Base-by-base conservation (phyloP, 192 early-diverging fungal species). In the Cladochytrium replicatum region DNA sequence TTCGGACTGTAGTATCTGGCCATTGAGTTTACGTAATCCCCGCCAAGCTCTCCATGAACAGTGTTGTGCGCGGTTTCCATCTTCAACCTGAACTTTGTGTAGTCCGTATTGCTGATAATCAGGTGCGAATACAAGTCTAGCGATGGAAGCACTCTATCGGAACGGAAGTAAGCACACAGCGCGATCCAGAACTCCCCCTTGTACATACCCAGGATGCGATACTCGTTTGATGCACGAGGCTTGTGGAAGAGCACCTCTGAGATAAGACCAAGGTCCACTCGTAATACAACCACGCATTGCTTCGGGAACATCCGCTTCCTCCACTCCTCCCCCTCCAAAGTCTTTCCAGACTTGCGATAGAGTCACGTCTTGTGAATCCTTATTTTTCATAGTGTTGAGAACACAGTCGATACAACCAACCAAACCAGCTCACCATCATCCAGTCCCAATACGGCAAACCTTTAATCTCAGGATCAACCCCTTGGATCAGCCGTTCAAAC, bases 391-490 rank as follows among this genome's bases (percentile, higher is more conserved):
- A n/a, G n/a, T n/a, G n/a, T n/a, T n/a, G n/a, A n/a, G n/a, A n/a
- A n/a, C n/a, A n/a, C n/a, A n/a, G n/a, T n/a, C n/a, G n/a, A n/a
- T n/a, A n/a, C n/a, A n/a, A n/a, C n/a, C n/a, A n/a, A n/a, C n/a
- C n/a, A n/a, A n/a, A n/a, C n/a, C n/a, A n/a, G 39, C 60, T 63
- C 50, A 71, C 72, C 11, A 59, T 57, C 2, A 63, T 55, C 66
- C 61, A 67, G 11, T 74, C 72, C 68, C 68, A 74, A 56, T 51
- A 74, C 0, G 72, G 66, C 2, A 74, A 27, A 7, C 62, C n/a
- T n/a, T n/a, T 58, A 58, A 71, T 61, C 44, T 44, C 45, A 2
- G 52, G 52, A 26, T 55, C 23, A 15, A 56, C 25, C 7, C 7
- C 15, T 25, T 55, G 48, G n/a, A 56, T 15, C 17, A 26, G 13